Evolutionary conservation across 1,284 basidiomycete species (phyloP).

Genomic region (Leccinum pallidistipes): DNA sequence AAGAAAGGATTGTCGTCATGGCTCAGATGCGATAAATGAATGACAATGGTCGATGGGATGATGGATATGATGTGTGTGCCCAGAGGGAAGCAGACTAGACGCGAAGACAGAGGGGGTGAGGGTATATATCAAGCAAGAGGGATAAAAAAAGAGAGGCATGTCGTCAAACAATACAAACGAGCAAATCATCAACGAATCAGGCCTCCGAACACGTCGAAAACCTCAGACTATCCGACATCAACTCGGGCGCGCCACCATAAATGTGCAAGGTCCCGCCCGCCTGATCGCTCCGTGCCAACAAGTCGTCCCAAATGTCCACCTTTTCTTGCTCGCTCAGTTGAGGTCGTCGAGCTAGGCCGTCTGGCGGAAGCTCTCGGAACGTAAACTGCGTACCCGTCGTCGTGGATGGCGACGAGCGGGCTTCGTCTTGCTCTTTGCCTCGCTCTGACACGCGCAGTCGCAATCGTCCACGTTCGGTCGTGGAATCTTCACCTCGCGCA

Average conservation of each 20-base stretch:
- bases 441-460: neutral
- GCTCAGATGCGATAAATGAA: neutral
- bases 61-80: neutral
- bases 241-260: constrained; percentile 33
- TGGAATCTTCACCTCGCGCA: constrained; percentile 11
- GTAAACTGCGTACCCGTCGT: constrained; percentile 36
- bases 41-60: neutral
- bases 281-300: constrained; percentile 58
- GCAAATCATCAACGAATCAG: neutral
- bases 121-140: neutral
- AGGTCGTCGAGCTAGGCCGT: constrained; percentile 30
- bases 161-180: neutral
- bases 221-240: constrained; percentile 47
- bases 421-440: neutral
- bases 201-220: constrained; percentile 35
- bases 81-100: neutral
- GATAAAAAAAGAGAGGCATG: neutral
- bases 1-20: constrained; percentile 2
- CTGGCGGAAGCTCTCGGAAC: constrained; percentile 47
- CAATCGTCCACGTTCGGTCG: neutral
- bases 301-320: constrained; percentile 64
- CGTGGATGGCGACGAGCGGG: neutral
- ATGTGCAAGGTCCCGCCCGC: constrained; percentile 72
- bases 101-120: neutral
- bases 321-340: constrained; percentile 65